Base-by-base conservation (phyloP, 2,329 filamentous ascomycete genomes). In the Ophiostoma pallidulum region DNA sequence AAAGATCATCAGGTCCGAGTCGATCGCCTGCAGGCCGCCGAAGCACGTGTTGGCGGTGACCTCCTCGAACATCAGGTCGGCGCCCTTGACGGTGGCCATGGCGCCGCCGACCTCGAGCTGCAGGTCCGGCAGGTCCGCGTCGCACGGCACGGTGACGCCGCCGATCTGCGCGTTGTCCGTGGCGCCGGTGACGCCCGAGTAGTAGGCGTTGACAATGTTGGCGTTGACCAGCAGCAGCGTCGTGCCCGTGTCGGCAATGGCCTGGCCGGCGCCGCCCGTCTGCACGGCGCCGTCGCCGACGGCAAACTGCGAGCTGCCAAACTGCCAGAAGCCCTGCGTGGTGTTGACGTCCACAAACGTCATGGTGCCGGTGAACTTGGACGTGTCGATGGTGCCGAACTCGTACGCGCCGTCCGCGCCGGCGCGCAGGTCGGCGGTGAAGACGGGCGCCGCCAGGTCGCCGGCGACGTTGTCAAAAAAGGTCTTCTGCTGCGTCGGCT, bases 401-500 rank as follows among this genome's bases (percentile, higher is more conserved):
- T 87, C 80, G 65, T 87, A 90, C 26, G 75, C 72, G 39, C 84
- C 84, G 3, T 70, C 66, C 14, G 70, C 68, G 50, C 73, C 69
- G 54, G 75, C 72, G 58, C 77, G 76, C 38, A 91, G 70, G 51
- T 83, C 74, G 20, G 81, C 83, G 0, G 84, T 86, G 65, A 90
- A 84, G 35, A 90, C 66, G 0, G 83, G 82, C 62, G 76, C 65
- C 22, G 76, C 72, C 20, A 88, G 74, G 16, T 67, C 62, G n/a
- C 62, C 53, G 62, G 76, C 74, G 54, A 84, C 67, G 60, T 84
- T 87, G 58, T 85, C 68, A 60, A 87, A 86, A 63, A 86, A 88
- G 10, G 83, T 87, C 64, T 80, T 81, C 55, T 84, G 80, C 53
- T 70, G 66, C 14, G 70, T 65, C 1, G 82, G 82, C 59, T 72